Conservation (phyloP, 768 basidiomycete genomes). For the Lactarius vividus region DNA sequence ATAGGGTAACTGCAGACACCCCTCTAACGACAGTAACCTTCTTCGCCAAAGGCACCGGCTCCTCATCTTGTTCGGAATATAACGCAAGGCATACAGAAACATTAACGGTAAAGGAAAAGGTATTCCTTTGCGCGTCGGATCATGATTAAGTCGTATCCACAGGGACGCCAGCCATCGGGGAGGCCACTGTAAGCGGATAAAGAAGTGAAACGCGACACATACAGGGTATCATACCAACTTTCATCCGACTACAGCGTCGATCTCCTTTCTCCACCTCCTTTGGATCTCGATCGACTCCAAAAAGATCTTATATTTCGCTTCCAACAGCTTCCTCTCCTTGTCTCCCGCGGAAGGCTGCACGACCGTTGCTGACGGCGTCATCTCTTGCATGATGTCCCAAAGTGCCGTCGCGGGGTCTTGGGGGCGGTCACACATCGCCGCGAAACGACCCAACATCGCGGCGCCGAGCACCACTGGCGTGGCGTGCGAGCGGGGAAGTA, state of each 20-base stretch:
- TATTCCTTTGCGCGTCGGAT: no score
- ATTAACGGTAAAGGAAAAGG: no score
- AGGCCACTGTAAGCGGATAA: no score
- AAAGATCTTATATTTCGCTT: slow-evolving; percentile 95
- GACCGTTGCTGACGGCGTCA: slow-evolving; percentile 82
- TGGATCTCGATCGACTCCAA: slow-evolving; percentile 85
- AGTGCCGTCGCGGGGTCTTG: slow-evolving; percentile 59
- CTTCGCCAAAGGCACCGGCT: no score
- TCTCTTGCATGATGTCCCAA: slow-evolving; percentile 96
- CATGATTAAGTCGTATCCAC: no score
- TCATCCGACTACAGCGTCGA: slow-evolving; percentile 53
- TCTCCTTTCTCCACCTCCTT: slow-evolving; percentile 77
- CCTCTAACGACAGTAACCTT: no score
- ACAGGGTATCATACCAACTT: neutral
- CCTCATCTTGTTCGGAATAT: no score
- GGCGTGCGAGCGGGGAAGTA: slow-evolving; percentile 72
- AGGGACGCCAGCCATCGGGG: no score
- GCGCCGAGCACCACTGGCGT: slow-evolving; percentile 90
- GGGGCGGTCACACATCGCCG: slow-evolving; percentile 52
- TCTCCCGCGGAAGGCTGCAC: slow-evolving; percentile 59
- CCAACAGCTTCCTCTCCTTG: slow-evolving; percentile 71
- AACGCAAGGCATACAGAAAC: no score
- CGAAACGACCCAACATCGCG: slow-evolving; percentile 91
- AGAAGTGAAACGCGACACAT: neutral
- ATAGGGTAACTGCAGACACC: no score